These are phyloP conservation scores for Amylocystis lapponica DNA, from an alignment of 768 basidiomycete species.

Conservation along the genomic window DNA sequence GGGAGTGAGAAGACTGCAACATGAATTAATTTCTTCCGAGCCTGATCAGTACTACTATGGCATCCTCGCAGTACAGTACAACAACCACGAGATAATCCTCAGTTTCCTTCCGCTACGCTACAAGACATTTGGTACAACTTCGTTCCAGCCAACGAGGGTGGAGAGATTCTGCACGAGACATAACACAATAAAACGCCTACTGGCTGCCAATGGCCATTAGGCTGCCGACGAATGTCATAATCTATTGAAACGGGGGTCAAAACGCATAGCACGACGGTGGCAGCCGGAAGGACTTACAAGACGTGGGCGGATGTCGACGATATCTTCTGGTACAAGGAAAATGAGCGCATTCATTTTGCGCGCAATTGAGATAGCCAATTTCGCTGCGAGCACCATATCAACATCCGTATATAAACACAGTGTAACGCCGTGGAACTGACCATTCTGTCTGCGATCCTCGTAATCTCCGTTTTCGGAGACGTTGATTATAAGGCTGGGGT, in stretches of 20 bases:
- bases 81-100: no score
- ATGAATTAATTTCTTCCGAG: no score
- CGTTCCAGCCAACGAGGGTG: no score
- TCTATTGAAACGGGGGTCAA: conserved; percentile 38
- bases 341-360: conserved; percentile 95
- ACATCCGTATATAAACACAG: neutral
- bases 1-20: no score
- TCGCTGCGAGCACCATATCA: conserved; percentile 47
- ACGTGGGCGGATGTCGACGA: conserved; percentile 88
- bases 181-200: no score
- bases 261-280: neutral
- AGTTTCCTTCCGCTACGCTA: no score
- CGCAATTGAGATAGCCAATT: conserved; percentile 97
- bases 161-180: no score
- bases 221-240: conserved; percentile 93
- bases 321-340: conserved; percentile 95
- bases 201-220: conserved; percentile 49
- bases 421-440: conserved; percentile 40
- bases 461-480: conserved; percentile 61
- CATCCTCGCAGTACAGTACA: no score
- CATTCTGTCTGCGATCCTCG: conserved; percentile 90
- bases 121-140: no score
- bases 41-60: no score
- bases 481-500: conserved; percentile 69
- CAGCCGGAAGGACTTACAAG: conserved; percentile 49